A percentile compares a stretch with the other conserved stretches of the same genome.
Evolutionary conservation across 805 yeast species (phyloP).

Genomic region (Metschnikowia reukaufii): DNA sequence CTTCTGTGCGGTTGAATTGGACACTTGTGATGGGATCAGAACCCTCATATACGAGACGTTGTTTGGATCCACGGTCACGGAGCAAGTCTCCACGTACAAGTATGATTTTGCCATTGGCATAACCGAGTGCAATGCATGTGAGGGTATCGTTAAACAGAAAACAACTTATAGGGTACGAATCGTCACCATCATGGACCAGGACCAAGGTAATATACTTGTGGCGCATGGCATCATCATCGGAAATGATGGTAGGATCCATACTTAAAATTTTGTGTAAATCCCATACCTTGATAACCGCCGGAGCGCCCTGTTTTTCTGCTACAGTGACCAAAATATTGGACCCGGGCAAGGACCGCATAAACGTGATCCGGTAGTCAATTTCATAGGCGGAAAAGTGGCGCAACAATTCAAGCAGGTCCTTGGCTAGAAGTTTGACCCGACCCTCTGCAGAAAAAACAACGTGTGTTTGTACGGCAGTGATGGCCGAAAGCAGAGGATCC

Average conservation of each 20-base stretch:
- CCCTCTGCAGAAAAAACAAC: conserved; percentile 63
- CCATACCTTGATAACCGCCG: conserved; percentile 72
- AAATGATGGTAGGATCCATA: conserved; percentile 19
- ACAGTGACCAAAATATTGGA: conserved; percentile 63
- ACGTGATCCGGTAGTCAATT: conserved; percentile 61
- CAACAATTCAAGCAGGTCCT: conserved; percentile 46
- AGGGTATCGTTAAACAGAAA: conserved; percentile 54
- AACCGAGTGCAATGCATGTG: conserved; percentile 72
- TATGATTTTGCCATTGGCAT: conserved; percentile 79
- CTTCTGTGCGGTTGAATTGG: conserved; percentile 53
- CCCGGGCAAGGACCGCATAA: conserved; percentile 47
- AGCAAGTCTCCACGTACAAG: conserved; percentile 83
- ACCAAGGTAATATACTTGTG: conserved; percentile 59
- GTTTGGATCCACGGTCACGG: conserved; percentile 88
- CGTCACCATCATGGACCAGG: conserved; percentile 65
- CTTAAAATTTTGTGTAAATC: conserved; percentile 52
- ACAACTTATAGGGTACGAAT: conserved; percentile 76
- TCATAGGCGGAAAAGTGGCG: conserved; percentile 58
- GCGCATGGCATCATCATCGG: conserved; percentile 19
- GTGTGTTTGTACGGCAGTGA: conserved; percentile 55
- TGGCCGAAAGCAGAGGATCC: conserved; percentile 68
- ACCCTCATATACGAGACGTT: conserved; percentile 71
- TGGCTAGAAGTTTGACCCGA: conserved; percentile 52
- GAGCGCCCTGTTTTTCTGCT: conserved; percentile 72
- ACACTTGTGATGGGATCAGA: conserved; percentile 81